phyloP scores from a whole-genome alignment of 2,329 filamentous ascomycete genomes.

The Beauveria brongniartii region DNA sequence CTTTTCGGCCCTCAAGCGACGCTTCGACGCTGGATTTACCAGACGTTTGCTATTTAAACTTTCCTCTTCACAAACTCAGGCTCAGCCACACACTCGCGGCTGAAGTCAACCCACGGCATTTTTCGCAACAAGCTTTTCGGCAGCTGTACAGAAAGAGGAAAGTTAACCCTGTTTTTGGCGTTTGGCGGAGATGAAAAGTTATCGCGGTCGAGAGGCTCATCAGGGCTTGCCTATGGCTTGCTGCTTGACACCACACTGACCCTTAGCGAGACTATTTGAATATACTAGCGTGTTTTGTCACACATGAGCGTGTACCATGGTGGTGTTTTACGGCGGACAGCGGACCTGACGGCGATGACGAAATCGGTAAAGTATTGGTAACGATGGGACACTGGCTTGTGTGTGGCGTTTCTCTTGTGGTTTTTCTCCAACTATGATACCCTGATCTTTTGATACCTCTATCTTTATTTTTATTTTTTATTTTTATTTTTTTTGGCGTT shows the following conservation, averaged over 20 bases:
- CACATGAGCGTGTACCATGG: constrained; percentile 12
- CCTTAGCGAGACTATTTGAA: constrained; percentile 14
- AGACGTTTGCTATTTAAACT: neutral
- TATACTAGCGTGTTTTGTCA: constrained; percentile 14
- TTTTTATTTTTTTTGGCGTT: neutral
- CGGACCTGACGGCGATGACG: neutral
- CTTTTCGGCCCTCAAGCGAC: neutral
- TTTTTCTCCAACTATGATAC: neutral
- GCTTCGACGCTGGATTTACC: neutral
- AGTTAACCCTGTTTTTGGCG: neutral
- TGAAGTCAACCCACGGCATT: neutral
- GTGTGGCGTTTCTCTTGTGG: neutral
- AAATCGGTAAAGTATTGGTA: neutral
- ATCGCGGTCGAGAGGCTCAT: constrained; percentile 10
- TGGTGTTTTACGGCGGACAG: constrained; percentile 11
- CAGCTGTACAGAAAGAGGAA: constrained; percentile 7
- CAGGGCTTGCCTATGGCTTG: constrained; percentile 2
- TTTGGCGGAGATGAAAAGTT: constrained; percentile 11
- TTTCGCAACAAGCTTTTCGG: neutral
- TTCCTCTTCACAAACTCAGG: neutral
- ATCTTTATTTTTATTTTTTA: too few relatives aligned
- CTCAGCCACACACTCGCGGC: neutral
- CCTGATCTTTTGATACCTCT: neutral
- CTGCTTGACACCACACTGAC: constrained; percentile 11
- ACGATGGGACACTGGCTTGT: neutral